A percentile compares a stretch with the other conserved stretches of the same genome.
Evolutionary conservation across 306 rosid genomes (phyloP).

Genomic region (Vicia faba): DNA sequence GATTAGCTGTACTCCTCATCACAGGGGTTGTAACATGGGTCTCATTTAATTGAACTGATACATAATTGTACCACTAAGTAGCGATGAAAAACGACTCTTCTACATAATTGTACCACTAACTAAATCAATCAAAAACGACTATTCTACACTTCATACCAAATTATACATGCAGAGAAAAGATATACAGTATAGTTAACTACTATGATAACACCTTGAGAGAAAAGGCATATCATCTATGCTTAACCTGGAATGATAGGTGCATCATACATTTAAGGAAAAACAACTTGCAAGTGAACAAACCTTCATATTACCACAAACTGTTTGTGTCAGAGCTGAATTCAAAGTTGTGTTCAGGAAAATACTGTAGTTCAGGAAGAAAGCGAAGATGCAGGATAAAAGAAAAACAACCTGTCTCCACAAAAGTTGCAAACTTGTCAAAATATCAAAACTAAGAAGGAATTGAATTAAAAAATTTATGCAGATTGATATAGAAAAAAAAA

Average conservation of each 20-base stretch:
- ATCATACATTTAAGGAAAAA: conserved; percentile 44
- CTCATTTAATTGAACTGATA: too few species aligned
- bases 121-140: conserved; percentile 22
- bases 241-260: background rate
- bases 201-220: conserved; percentile 6
- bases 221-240: background rate
- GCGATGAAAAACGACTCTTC: too few species aligned
- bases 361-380: conserved; percentile 92
- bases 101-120: too few species aligned
- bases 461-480: too few species aligned
- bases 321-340: conserved; percentile 89
- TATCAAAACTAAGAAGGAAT: conserved; percentile 22
- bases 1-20: too few species aligned
- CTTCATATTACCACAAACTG: conserved; percentile 95
- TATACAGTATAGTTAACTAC: conserved; percentile 20
- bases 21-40: too few species aligned
- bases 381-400: conserved; percentile 78
- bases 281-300: conserved; percentile 46
- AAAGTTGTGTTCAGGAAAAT: conserved; percentile 91
- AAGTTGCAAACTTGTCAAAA: conserved; percentile 17
- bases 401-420: conserved; percentile 62
- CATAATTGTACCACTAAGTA: too few species aligned
- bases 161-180: conserved; percentile 2
- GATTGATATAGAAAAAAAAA: conserved; percentile 3
- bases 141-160: background rate